phyloP scores from a whole-genome alignment of 164 flowering plant genomes.

The Platanus orientalis region DNA sequence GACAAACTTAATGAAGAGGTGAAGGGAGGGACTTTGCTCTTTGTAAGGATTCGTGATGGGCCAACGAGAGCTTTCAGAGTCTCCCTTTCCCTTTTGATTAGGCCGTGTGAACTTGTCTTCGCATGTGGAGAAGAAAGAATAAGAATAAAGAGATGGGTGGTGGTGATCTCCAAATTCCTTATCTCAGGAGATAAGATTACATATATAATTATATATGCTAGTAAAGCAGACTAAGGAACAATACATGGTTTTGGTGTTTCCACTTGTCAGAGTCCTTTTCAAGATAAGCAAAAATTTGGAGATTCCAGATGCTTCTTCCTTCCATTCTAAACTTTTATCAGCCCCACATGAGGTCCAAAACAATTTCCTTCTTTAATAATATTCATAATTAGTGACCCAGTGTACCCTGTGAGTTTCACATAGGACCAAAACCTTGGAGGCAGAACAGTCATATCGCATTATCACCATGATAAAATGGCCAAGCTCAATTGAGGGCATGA shows the following conservation, averaged over 20 bases:
- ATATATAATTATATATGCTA: not conserved
- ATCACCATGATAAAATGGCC: too few species aligned
- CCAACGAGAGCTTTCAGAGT: too few species aligned
- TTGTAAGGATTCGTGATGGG: not conserved
- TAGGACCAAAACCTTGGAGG: too few species aligned
- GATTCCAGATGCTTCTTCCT: constrained; percentile 2
- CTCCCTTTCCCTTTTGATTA: not conserved
- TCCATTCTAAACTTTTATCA: too few species aligned
- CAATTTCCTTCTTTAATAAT: too few species aligned
- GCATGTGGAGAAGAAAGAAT: constrained; percentile 10
- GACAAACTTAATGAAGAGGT: not conserved
- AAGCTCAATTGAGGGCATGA: too few species aligned
- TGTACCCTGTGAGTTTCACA: too few species aligned
- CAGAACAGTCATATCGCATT: too few species aligned
- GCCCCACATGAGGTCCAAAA: too few species aligned
- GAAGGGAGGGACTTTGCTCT: not conserved
- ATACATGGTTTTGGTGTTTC: not conserved
- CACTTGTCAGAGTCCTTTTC: not conserved
- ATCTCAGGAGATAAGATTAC: not conserved
- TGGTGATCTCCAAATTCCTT: constrained; percentile 18
- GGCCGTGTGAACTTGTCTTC: constrained; percentile 16
- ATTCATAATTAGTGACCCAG: too few species aligned
- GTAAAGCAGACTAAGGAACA: not conserved
- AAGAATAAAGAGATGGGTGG: constrained; percentile 18
- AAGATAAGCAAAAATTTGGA: not conserved